Conservation (phyloP, 768 basidiomycete genomes). For the Termitomyces sp. region DNA sequence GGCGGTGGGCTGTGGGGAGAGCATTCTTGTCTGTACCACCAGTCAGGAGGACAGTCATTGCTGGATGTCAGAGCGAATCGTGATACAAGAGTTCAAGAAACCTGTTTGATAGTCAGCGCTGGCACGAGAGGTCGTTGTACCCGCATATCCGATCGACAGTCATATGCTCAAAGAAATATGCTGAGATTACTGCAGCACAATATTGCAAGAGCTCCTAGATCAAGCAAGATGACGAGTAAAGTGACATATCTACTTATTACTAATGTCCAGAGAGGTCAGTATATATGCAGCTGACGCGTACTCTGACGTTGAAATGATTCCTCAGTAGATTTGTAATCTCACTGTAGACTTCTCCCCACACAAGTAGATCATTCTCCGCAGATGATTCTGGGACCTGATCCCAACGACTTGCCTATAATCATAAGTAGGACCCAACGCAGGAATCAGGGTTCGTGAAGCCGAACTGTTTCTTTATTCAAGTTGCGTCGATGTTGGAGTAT, state of each 20-base stretch:
- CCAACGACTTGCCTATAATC: no score
- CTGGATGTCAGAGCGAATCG: not conserved
- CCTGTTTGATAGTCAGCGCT: not conserved
- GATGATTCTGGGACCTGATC: no score
- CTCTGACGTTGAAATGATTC: no score
- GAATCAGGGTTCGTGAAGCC: not conserved
- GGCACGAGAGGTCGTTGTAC: not conserved
- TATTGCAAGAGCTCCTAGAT: no score
- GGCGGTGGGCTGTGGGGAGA: slow-evolving; percentile 22
- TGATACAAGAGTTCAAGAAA: not conserved
- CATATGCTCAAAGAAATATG: not conserved
- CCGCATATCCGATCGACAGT: not conserved
- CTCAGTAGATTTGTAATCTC: no score
- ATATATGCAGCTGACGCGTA: no score
- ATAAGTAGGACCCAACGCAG: not conserved
- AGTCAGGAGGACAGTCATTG: slow-evolving; percentile 29
- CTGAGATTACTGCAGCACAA: no score
- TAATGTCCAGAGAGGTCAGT: no score
- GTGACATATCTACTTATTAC: no score
- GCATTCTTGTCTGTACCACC: slow-evolving; percentile 36
- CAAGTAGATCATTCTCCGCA: no score
- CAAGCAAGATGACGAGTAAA: no score
- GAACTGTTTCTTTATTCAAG: not conserved
- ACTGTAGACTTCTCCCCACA: no score
- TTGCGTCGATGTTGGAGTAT: not conserved